These are phyloP conservation scores for Deinandra increscens DNA, from an alignment of 129 eudicot genomes.

Conservation along the genomic window DNA sequence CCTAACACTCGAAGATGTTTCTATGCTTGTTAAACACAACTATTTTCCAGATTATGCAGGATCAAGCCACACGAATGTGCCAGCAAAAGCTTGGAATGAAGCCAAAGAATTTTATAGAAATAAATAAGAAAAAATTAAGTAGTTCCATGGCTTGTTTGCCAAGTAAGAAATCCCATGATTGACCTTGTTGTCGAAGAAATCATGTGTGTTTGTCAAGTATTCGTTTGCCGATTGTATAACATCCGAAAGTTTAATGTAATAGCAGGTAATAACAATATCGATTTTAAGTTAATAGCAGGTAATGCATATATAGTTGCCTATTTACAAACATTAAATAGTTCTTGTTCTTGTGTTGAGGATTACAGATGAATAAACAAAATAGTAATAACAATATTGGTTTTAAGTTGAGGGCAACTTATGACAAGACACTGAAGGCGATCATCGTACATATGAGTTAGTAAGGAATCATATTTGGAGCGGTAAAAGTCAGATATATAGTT, in stretches of 20 bases:
- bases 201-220: not conserved
- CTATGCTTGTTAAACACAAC: not conserved
- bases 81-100: conserved; percentile 36
- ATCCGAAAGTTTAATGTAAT: not conserved
- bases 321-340: not conserved
- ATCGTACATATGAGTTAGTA: too few species aligned
- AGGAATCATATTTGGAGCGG: too few species aligned
- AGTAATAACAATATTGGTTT: not conserved
- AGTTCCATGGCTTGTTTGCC: conserved; percentile 34
- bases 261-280: not conserved
- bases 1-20: not conserved
- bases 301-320: not conserved
- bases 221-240: not conserved
- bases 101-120: conserved; percentile 45
- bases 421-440: too few species aligned
- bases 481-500: too few species aligned
- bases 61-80: conserved; percentile 30
- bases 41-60: conserved; percentile 37
- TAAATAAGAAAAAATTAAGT: conserved; percentile 38
- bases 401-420: too few species aligned
- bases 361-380: not conserved
- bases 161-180: conserved; percentile 36
- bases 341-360: not conserved
- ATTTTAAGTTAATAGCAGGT: not conserved
- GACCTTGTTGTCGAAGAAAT: conserved; percentile 30